Evolutionary conservation across 805 yeast species (phyloP), one percentile per base, ranked within the genome.

Genomic region (Metschnikowia rubicola): DNA sequence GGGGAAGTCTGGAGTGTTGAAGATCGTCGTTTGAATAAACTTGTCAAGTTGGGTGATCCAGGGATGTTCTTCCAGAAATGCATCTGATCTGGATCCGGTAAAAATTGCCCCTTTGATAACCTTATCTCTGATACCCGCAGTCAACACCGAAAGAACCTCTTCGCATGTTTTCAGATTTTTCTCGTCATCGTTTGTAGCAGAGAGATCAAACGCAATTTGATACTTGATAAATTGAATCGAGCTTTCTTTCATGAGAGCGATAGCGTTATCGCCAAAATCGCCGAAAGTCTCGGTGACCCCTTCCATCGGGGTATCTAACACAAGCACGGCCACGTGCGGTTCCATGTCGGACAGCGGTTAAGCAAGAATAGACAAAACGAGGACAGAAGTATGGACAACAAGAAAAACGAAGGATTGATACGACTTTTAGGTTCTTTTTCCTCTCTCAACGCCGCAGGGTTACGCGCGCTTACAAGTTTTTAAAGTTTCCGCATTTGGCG

Each of bases 11-110:
- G 51, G 48, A 26, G 53, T 48, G 28, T 50, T 19, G 26, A 55
- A 47, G n/a, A 65, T 46, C 2, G 51, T 21, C 10, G 43, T 28
- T 5, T 53, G 50, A 30, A 72, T 47, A 57, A 70, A 79, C 4
- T 64, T 59, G 33, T 67, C 65, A 35, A 80, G 58, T 10, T 57
- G 57, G 29, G 57, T 46, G 38, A 80, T 68, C 82, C 81, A 77
- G 19, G 60, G 58, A 1, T 63, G 59, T 10, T 67, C 64, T 2
- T 55, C 55, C 28, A 60, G 71, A 57, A 71, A 78, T 0, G 81
- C 62, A 55, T 79, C 83, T 12, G 68, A 43, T 36, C 73, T 63
- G 2, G 84, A 79, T 0, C 85, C 85, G 0, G 83, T 79, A 26
- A 80, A 53, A 50, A 79, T 65, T n/a, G 77, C 65, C 0, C 78